Percentiles rank a stretch among this genome's conserved stretches.
Conservation (phyloP, 2,329 filamentous ascomycete species). For the Neopestalotiopsis sp. region DNA sequence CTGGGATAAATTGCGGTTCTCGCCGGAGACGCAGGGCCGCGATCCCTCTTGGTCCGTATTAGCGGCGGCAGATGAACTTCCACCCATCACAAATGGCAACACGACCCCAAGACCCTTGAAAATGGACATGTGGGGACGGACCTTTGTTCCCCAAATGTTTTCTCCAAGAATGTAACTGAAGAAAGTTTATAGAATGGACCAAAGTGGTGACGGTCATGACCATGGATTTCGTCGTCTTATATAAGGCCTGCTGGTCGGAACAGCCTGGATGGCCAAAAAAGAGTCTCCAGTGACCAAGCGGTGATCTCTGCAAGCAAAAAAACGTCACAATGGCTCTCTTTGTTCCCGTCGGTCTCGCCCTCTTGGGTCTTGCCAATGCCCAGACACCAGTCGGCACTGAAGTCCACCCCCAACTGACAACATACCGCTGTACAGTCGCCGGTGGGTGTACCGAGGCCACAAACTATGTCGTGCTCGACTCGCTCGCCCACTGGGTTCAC, state of each 20-base stretch:
- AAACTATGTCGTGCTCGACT: constrained; percentile 56
- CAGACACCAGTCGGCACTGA: constrained; percentile 45
- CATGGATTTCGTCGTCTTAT: neutral
- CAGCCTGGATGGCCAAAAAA: neutral
- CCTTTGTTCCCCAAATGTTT: neutral
- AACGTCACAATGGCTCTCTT: constrained; percentile 31
- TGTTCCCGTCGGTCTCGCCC: constrained; percentile 31
- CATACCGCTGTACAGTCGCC: constrained; percentile 54
- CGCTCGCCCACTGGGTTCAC: constrained; percentile 49
- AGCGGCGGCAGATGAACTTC: constrained; percentile 26
- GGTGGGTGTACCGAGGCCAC: constrained; percentile 53
- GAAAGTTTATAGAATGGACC: constrained; percentile 22
- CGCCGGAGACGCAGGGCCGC: constrained; percentile 17
- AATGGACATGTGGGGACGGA: constrained; percentile 22
- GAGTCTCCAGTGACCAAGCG: neutral
- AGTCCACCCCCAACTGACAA: constrained; percentile 53
- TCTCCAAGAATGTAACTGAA: constrained; percentile 16
- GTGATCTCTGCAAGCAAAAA: neutral
- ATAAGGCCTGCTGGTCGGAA: constrained; percentile 1
- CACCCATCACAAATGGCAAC: constrained; percentile 28
- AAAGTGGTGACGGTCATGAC: neutral
- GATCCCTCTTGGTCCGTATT: neutral
- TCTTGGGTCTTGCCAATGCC: constrained; percentile 38
- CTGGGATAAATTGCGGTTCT: constrained; percentile 17
- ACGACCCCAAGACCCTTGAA: constrained; percentile 18